Conservation (phyloP, 1,284 basidiomycete genomes). For the Xerocomus amazonicus region DNA sequence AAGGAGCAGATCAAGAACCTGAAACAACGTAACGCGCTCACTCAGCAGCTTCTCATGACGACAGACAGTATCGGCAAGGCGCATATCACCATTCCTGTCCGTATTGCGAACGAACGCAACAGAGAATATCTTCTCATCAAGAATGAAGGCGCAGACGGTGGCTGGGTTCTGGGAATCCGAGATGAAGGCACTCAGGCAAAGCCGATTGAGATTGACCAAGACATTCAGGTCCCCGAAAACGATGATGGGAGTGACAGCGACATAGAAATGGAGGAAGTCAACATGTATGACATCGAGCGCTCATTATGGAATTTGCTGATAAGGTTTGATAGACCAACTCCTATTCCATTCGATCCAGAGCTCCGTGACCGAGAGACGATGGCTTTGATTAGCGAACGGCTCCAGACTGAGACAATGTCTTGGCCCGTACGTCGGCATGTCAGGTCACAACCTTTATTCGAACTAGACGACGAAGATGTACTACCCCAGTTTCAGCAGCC, state of each 20-base stretch:
- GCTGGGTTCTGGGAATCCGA: constrained; percentile 90
- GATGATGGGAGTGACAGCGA: constrained; percentile 51
- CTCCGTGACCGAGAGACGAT: constrained; percentile 63
- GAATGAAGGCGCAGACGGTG: constrained; percentile 81
- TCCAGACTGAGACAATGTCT: constrained; percentile 35
- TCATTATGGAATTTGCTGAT: constrained; percentile 15
- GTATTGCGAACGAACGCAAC: constrained; percentile 93
- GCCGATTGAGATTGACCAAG: constrained; percentile 82
- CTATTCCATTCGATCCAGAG: constrained; percentile 53
- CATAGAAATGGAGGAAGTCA: constrained; percentile 74
- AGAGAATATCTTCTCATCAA: constrained; percentile 92
- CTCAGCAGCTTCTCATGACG: constrained; percentile 92
- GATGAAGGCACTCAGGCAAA: constrained; percentile 77
- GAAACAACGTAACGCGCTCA: constrained; percentile 85
- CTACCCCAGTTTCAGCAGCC: constrained; percentile 16
- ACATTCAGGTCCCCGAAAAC: constrained; percentile 32
- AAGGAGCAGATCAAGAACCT: constrained; percentile 92
- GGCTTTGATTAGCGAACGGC: constrained; percentile 61
- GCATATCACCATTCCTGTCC: constrained; percentile 83
- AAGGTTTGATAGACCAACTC: constrained; percentile 32
- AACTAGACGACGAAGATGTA: constrained; percentile 49
- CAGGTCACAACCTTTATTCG: constrained; percentile 51
- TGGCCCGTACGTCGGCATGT: constrained; percentile 33
- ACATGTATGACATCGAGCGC: constrained; percentile 49
- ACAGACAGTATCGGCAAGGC: constrained; percentile 92